These are phyloP conservation scores for Pyrrhoderma lamaoense DNA, from an alignment of 1,284 basidiomycete genomes.

Conservation along the genomic window DNA sequence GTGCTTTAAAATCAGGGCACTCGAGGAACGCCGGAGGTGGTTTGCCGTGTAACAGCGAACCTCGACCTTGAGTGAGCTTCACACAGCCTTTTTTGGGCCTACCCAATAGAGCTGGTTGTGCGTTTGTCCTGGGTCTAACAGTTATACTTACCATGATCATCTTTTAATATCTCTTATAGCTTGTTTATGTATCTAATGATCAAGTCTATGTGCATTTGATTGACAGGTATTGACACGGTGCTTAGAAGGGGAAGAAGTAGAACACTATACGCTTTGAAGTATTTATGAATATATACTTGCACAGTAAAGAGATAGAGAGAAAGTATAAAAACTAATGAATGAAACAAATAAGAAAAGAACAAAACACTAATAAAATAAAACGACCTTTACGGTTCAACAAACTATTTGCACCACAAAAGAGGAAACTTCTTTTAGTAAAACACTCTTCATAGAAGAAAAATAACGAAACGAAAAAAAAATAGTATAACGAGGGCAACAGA, in stretches of 20 bases:
- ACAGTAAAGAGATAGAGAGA: neutral
- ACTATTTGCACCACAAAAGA: no score
- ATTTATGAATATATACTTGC: neutral
- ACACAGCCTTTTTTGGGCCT: neutral
- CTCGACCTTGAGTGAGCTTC: neutral
- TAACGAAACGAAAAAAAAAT: neutral
- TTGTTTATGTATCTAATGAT: no score
- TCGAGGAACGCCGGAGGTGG: slow-evolving; percentile 18
- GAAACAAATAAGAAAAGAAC: neutral
- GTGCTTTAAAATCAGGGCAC: neutral
- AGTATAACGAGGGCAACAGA: neutral
- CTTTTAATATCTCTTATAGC: neutral
- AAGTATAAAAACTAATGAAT: neutral
- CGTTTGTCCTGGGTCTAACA: neutral
- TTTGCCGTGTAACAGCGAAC: slow-evolving; percentile 17
- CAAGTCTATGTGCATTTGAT: no score
- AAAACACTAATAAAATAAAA: no score
- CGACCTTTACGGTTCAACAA: no score
- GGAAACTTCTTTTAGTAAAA: no score
- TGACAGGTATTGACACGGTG: neutral
- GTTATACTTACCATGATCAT: no score
- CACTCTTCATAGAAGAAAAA: no score
- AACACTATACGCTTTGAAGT: slow-evolving; percentile 5
- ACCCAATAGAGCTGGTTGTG: neutral
- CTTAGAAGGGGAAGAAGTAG: neutral